A percentile compares a stretch with the other conserved stretches of the same genome.
phyloP scores from a whole-genome alignment of 2,329 filamentous ascomycete genomes.

The Cordyceps cicadae region DNA sequence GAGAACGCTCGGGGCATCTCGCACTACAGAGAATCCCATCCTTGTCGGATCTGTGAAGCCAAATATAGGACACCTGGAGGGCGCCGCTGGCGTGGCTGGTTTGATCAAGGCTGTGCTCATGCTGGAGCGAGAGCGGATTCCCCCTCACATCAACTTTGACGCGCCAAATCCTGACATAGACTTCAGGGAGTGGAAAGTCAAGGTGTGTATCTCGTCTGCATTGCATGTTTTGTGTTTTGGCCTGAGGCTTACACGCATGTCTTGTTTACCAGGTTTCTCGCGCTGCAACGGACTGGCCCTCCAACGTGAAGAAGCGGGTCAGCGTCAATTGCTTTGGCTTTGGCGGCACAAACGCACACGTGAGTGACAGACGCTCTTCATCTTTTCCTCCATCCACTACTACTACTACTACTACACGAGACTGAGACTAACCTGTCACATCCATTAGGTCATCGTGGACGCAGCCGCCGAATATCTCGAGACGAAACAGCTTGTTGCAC shows the following conservation, averaged over 20 bases:
- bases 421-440: not conserved
- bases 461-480: constrained; percentile 34
- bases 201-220: constrained; percentile 23
- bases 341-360: constrained; percentile 49
- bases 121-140: constrained; percentile 43
- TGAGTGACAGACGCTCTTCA: constrained; percentile 26
- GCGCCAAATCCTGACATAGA: constrained; percentile 38
- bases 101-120: constrained; percentile 44
- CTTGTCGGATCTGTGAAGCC: constrained; percentile 47
- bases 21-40: constrained; percentile 30
- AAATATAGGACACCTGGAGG: constrained; percentile 47
- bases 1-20: constrained; percentile 30
- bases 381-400: too few species aligned
- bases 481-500: not conserved
- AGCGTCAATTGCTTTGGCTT: constrained; percentile 52
- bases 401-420: too few species aligned
- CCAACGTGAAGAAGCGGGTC: constrained; percentile 36
- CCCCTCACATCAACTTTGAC: constrained; percentile 44
- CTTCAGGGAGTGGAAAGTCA: constrained; percentile 37
- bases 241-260: not conserved
- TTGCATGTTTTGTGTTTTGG: not conserved
- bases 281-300: constrained; percentile 35
- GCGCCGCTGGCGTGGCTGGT: constrained; percentile 42
- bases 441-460: constrained; percentile 33
- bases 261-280: constrained; percentile 25